Conservation (phyloP, 768 basidiomycete genomes). For the Steccherinum ochraceum region DNA sequence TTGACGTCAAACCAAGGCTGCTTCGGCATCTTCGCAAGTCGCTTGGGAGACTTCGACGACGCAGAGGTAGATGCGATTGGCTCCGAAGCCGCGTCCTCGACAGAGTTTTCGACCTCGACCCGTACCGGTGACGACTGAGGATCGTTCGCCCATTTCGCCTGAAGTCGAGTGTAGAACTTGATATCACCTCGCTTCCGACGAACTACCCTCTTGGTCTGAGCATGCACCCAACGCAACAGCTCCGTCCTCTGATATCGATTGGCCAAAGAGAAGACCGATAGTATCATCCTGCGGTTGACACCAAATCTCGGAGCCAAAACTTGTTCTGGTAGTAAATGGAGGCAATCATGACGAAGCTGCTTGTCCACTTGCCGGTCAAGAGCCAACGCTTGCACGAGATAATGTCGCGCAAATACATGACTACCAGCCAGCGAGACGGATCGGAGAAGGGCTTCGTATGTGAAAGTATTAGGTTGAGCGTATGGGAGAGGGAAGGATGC, state of each 20-base stretch:
- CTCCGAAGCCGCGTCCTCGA: background rate
- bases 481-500: slow-evolving; percentile 32
- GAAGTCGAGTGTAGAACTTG: slow-evolving; percentile 32
- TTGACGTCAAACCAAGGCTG: slow-evolving; percentile 18
- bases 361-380: slow-evolving; percentile 32
- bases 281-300: slow-evolving; percentile 48
- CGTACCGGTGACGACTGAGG: background rate
- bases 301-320: slow-evolving; percentile 46
- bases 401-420: slow-evolving; percentile 56
- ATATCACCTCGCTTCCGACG: slow-evolving; percentile 44
- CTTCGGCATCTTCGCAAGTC: background rate
- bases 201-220: slow-evolving; percentile 39
- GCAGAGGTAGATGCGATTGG: background rate
- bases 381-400: slow-evolving; percentile 46
- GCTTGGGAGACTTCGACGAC: background rate
- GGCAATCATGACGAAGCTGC: slow-evolving; percentile 27
- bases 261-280: slow-evolving; percentile 51
- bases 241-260: slow-evolving; percentile 54
- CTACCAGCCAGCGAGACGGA: slow-evolving; percentile 45
- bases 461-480: slow-evolving; percentile 59
- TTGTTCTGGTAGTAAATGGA: slow-evolving; percentile 23
- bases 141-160: slow-evolving; percentile 11
- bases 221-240: slow-evolving; percentile 53
- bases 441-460: slow-evolving; percentile 56
- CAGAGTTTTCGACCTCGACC: background rate